phyloP scores from a whole-genome alignment of 495 filamentous ascomycete genomes.

The Amphirosellinia nigrospora region DNA sequence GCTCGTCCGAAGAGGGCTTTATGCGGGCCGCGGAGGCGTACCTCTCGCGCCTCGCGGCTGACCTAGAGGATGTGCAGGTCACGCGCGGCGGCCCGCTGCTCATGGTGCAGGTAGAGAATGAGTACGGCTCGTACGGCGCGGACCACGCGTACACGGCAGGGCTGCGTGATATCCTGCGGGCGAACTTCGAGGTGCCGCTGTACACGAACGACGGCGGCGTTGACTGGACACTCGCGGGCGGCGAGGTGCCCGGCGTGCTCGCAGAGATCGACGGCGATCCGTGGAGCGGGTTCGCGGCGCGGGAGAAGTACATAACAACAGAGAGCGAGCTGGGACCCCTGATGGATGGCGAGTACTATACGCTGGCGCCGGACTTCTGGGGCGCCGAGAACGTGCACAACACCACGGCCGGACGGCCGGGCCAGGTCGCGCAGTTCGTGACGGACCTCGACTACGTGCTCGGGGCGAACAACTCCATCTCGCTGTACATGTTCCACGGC shows the following conservation, averaged over 20 bases:
- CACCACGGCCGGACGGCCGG: constrained; percentile 36
- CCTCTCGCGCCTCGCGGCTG: constrained; percentile 43
- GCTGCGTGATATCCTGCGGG: constrained; percentile 44
- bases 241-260: constrained; percentile 48
- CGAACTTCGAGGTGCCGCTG: constrained; percentile 46
- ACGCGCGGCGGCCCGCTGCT: constrained; percentile 52
- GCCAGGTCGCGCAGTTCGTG: constrained; percentile 31
- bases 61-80: constrained; percentile 42
- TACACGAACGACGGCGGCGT: constrained; percentile 57
- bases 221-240: constrained; percentile 48
- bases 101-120: constrained; percentile 58
- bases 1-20: constrained; percentile 46
- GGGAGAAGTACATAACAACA: constrained; percentile 49
- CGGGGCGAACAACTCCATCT: constrained; percentile 48
- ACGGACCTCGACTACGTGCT: constrained; percentile 50
- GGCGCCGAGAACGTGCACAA: constrained; percentile 41
- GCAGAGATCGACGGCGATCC: constrained; percentile 55
- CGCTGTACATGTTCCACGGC: constrained; percentile 58
- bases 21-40: constrained; percentile 46
- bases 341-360: constrained; percentile 53
- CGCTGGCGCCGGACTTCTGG: constrained; percentile 47
- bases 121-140: constrained; percentile 54
- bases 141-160: constrained; percentile 48
- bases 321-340: constrained; percentile 48
- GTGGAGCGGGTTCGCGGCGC: constrained; percentile 46